Evolutionary conservation across 768 basidiomycete genomes (phyloP).

Genomic region (Gautieria morchelliformis): DNA sequence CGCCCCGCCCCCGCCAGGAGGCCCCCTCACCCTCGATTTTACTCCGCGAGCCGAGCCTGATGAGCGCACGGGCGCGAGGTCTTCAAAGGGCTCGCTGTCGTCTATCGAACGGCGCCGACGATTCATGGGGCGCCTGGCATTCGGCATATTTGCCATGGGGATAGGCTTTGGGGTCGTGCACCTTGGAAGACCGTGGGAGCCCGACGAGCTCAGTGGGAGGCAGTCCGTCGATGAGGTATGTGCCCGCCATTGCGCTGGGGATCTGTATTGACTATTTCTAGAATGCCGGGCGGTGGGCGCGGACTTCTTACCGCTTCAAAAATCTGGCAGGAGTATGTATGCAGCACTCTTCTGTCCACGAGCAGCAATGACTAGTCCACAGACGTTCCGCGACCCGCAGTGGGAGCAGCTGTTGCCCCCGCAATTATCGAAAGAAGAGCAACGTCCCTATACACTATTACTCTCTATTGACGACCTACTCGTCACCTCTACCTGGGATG

Average conservation of each 20-base stretch:
- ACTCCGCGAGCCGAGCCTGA: conserved; percentile 32
- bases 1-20: not conserved
- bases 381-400: conserved; percentile 91
- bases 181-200: conserved; percentile 73
- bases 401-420: conserved; percentile 91
- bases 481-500: conserved; percentile 91
- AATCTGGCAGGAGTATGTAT: conserved; percentile 60
- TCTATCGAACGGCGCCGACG: conserved; percentile 66
- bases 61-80: conserved; percentile 64
- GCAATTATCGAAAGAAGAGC: conserved; percentile 69
- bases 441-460: conserved; percentile 87
- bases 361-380: not conserved
- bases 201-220: conserved; percentile 55
- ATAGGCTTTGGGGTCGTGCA: conserved; percentile 49
- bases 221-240: conserved; percentile 39
- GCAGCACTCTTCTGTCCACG: not conserved
- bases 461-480: conserved; percentile 89
- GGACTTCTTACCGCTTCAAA: conserved; percentile 51
- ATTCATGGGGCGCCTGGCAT: conserved; percentile 40
- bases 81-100: conserved; percentile 69
- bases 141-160: conserved; percentile 50
- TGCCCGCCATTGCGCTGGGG: conserved; percentile 8
- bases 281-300: conserved; percentile 53
- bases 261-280: conserved; percentile 21
- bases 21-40: conserved; percentile 51